A percentile compares a stretch with the other conserved stretches of the same genome.
phyloP scores from a whole-genome alignment of 202 grass and related monocot species.

The Carex arenaria region DNA sequence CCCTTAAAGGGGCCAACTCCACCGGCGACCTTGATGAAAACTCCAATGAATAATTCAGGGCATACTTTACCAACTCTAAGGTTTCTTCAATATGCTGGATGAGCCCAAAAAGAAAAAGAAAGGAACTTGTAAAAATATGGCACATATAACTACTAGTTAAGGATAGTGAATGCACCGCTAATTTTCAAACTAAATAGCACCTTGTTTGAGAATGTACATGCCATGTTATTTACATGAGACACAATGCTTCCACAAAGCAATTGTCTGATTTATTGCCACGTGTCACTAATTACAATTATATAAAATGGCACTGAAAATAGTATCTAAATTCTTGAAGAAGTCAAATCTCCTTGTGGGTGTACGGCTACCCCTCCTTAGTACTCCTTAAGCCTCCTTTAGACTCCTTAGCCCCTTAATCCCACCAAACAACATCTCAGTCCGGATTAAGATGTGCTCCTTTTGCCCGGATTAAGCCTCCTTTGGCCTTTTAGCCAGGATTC shows the following conservation, averaged over 20 bases:
- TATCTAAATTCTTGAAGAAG: neutral
- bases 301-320: neutral
- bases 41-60: conserved; percentile 53
- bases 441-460: too few relatives aligned
- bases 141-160: neutral
- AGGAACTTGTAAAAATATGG: neutral
- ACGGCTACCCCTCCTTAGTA: too few relatives aligned
- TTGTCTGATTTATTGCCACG: neutral
- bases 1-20: conserved; percentile 64
- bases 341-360: neutral
- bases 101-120: conserved; percentile 7
- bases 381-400: too few relatives aligned
- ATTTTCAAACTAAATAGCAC: neutral
- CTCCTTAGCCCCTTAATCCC: too few relatives aligned
- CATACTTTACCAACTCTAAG: conserved; percentile 43
- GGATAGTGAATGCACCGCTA: neutral
- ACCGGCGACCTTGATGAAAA: conserved; percentile 76
- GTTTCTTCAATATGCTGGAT: conserved; percentile 42
- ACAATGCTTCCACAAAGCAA: neutral
- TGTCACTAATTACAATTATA: neutral
- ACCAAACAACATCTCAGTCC: too few relatives aligned
- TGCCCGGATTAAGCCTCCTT: too few relatives aligned
- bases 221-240: neutral
- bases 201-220: neutral
- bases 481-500: too few relatives aligned